Percentiles rank a stretch among this genome's conserved stretches.
Evolutionary conservation across 352 stramenopile genomes (phyloP).

Genomic region (Pythium guiyangense): DNA sequence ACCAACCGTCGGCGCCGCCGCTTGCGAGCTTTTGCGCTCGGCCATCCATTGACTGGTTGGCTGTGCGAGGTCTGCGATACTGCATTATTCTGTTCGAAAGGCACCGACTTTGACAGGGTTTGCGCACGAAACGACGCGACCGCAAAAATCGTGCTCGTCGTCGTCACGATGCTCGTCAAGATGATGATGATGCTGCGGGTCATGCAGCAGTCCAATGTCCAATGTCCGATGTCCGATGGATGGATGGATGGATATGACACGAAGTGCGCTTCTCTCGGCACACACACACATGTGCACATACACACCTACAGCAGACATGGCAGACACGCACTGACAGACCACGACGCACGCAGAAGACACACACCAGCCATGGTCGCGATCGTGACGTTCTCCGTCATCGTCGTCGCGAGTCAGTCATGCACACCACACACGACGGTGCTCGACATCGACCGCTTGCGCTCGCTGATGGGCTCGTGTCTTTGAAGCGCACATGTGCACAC

Average conservation of each 20-base stretch:
- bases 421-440: background rate
- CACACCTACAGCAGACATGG: no score
- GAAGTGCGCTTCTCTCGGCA: no score
- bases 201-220: no score
- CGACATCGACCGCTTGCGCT: background rate
- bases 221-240: no score
- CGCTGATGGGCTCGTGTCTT: background rate
- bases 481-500: background rate
- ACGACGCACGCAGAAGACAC: no score
- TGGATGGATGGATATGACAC: no score
- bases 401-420: background rate
- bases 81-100: background rate
- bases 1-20: constrained; percentile 10
- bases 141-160: background rate
- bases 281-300: no score
- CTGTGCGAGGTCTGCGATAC: background rate
- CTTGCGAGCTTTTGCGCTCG: constrained; percentile 8
- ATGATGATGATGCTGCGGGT: no score
- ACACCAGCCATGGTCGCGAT: background rate
- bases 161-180: no score
- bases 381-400: background rate
- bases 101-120: constrained; percentile 2
- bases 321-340: no score
- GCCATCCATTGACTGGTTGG: constrained; percentile 3
- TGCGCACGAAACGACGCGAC: constrained; percentile 4